Conservation (phyloP, 2,329 filamentous ascomycete genomes). For the Myriangium duriaei region DNA sequence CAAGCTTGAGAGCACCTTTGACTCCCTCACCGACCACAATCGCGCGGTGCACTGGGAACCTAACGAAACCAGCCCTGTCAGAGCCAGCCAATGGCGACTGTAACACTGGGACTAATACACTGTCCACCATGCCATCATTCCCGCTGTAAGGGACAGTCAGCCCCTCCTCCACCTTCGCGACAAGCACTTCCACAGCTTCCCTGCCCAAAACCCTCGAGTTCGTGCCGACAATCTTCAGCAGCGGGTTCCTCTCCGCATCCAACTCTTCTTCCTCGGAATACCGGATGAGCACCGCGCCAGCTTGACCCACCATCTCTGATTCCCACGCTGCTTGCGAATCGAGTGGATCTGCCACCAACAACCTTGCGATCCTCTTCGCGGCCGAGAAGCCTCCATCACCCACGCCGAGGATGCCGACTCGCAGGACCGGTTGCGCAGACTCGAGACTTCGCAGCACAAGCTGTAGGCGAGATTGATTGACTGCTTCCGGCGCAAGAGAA, state of each 20-base stretch:
- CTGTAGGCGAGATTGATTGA: slow-evolving; percentile 58
- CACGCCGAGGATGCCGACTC: slow-evolving; percentile 40
- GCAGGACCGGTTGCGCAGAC: slow-evolving; percentile 38
- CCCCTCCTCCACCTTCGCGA: slow-evolving; percentile 40
- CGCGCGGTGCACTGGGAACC: slow-evolving; percentile 73
- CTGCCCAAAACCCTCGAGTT: slow-evolving; percentile 50
- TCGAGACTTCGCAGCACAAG: slow-evolving; percentile 56
- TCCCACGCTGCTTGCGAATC: slow-evolving; percentile 32
- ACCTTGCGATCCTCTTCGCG: slow-evolving; percentile 53
- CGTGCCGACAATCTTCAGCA: slow-evolving; percentile 49
- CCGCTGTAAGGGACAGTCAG: slow-evolving; percentile 19
- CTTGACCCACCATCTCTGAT: slow-evolving; percentile 16
- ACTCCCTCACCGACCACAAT: slow-evolving; percentile 64
- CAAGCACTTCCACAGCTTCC: slow-evolving; percentile 51
- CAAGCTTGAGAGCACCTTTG: slow-evolving; percentile 48
- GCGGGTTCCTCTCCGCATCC: slow-evolving; percentile 33
- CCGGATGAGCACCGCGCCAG: slow-evolving; percentile 6
- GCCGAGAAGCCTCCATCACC: slow-evolving; percentile 28
- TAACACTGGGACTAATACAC: slow-evolving; percentile 61
- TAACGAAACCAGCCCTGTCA: slow-evolving; percentile 52
- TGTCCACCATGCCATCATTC: slow-evolving; percentile 41
- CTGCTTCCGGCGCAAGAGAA: slow-evolving; percentile 46
- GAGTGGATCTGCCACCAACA: slow-evolving; percentile 40
- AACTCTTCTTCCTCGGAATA: slow-evolving; percentile 43
- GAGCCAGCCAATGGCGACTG: slow-evolving; percentile 54